Evolutionary conservation across 2,329 filamentous ascomycete species (phyloP).

Genomic region (Penicillium sp.): DNA sequence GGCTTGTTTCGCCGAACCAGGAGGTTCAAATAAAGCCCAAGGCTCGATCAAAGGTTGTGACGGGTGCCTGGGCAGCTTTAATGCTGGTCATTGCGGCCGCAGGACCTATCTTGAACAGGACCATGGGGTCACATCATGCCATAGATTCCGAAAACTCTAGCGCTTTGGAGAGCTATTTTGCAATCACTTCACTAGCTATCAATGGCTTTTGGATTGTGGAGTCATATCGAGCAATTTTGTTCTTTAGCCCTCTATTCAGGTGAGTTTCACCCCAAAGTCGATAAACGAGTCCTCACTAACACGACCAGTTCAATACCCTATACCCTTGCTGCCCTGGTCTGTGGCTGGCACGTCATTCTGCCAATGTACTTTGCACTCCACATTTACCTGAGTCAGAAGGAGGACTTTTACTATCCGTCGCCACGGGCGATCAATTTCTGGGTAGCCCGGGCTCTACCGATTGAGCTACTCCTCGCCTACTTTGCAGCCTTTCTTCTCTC

Average conservation of each 20-base stretch:
- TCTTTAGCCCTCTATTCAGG: conserved; percentile 3
- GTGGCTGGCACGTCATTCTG: conserved; percentile 1
- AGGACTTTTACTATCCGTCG: conserved; percentile 10
- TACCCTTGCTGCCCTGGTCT: neutral
- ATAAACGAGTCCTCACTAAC: too few species aligned
- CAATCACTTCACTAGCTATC: neutral
- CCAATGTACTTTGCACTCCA: conserved; percentile 8
- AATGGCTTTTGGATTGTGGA: conserved; percentile 7
- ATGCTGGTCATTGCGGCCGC: conserved; percentile 1
- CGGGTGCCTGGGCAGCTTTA: neutral
- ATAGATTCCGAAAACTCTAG: neutral
- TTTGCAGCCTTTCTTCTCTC: neutral
- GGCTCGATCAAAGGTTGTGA: neutral
- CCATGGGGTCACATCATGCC: neutral
- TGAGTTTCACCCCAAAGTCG: neutral
- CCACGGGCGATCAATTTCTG: conserved; percentile 5
- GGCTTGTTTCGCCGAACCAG: too few species aligned
- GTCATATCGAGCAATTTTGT: conserved; percentile 3
- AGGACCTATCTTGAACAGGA: neutral
- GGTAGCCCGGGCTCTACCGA: conserved; percentile 5
- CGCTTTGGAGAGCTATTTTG: neutral
- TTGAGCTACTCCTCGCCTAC: conserved; percentile 4
- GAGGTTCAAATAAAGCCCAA: too few species aligned
- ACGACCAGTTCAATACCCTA: conserved; percentile 5
- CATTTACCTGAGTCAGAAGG: conserved; percentile 3